A percentile compares a stretch with the other conserved stretches of the same genome.
phyloP scores from a whole-genome alignment of 768 basidiomycete species.

The Exidia glandulosa region DNA sequence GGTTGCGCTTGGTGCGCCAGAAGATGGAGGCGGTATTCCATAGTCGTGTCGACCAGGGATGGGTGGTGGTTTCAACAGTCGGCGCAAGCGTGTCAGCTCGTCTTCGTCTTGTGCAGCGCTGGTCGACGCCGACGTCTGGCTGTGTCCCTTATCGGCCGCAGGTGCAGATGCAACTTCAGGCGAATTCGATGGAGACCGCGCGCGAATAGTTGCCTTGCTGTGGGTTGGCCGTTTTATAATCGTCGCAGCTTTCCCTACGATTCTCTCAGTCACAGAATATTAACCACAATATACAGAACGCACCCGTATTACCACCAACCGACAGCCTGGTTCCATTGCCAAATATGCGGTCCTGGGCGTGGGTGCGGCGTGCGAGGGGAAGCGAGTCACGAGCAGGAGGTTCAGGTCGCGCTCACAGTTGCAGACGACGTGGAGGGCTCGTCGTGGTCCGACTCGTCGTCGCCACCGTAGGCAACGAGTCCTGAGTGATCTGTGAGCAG shows the following conservation, averaged over 20 bases:
- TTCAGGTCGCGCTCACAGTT: background rate
- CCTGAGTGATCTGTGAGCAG: no score
- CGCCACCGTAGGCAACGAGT: conserved; percentile 1
- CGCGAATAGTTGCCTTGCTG: background rate
- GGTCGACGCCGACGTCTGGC: background rate
- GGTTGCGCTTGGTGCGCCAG: conserved; percentile 45
- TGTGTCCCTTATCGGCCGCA: no score
- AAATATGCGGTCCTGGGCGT: background rate
- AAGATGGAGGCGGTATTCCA: conserved; percentile 59
- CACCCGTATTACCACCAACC: no score
- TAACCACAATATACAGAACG: no score
- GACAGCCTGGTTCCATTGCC: no score
- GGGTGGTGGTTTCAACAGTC: conserved; percentile 48
- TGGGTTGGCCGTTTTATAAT: background rate
- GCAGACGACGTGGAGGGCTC: background rate
- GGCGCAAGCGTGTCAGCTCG: conserved; percentile 44
- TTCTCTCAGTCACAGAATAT: no score
- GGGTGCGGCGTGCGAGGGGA: background rate
- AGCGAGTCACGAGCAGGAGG: background rate
- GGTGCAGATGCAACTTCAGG: no score
- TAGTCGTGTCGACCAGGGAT: conserved; percentile 59
- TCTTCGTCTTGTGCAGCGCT: conserved; percentile 3
- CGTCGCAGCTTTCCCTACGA: no score
- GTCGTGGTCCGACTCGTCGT: background rate
- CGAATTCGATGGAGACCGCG: no score